These are phyloP conservation scores for Russula dissimulans DNA, from an alignment of 768 basidiomycete species.

Conservation along the genomic window DNA sequence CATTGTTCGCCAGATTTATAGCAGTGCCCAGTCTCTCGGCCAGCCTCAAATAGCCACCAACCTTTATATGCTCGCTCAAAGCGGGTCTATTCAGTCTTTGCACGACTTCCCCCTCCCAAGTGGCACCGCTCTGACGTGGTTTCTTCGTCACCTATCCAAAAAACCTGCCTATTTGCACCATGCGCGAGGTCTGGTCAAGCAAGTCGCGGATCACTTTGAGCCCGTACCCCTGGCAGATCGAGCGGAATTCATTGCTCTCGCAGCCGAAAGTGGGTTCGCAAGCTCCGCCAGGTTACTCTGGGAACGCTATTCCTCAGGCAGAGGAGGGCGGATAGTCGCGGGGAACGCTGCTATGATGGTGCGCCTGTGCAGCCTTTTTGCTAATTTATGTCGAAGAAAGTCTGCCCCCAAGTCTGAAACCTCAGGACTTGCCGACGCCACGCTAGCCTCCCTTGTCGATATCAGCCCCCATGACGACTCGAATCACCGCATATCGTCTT, in stretches of 20 bases:
- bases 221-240: conserved; percentile 37
- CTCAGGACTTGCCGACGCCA: background rate
- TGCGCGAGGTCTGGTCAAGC: conserved; percentile 39
- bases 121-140: conserved; percentile 38
- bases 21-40: conserved; percentile 3
- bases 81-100: conserved; percentile 24
- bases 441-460: background rate
- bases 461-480: background rate
- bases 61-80: conserved; percentile 41
- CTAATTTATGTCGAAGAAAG: background rate
- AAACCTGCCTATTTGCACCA: conserved; percentile 36
- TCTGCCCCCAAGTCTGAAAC: background rate
- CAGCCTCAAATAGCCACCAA: conserved; percentile 30
- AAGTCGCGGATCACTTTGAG: conserved; percentile 36
- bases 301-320: conserved; percentile 42
- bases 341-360: conserved; percentile 38
- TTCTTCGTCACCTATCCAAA: conserved; percentile 39
- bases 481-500: background rate
- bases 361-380: conserved; percentile 44
- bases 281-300: conserved; percentile 44
- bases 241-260: conserved; percentile 39
- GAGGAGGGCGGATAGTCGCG: conserved; percentile 32
- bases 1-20: conserved; percentile 31
- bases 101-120: conserved; percentile 44
- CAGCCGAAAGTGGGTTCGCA: conserved; percentile 41